Percentiles rank a stretch among this genome's conserved stretches.
These are phyloP conservation scores for Whalleya microplaca DNA, from an alignment of 2,329 filamentous ascomycete species.

Conservation along the genomic window DNA sequence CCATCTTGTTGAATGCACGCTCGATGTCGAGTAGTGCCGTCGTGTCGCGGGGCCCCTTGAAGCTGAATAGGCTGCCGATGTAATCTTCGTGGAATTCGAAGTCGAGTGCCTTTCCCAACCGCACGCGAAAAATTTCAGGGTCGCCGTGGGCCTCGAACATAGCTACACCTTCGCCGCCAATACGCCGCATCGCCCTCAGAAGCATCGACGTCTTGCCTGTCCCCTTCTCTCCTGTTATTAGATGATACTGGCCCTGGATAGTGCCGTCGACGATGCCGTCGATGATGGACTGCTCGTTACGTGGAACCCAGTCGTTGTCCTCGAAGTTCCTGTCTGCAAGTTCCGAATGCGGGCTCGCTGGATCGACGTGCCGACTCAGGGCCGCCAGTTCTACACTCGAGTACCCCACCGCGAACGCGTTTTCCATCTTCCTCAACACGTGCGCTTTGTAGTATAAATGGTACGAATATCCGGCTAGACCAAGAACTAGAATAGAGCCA, in stretches of 20 bases:
- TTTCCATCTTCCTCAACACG: slow-evolving; percentile 89
- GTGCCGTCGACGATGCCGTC: slow-evolving; percentile 79
- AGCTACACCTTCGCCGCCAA: slow-evolving; percentile 83
- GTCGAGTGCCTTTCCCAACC: slow-evolving; percentile 90
- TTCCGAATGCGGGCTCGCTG: slow-evolving; percentile 49
- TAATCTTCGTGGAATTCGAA: slow-evolving; percentile 99
- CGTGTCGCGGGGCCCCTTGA: slow-evolving; percentile 87
- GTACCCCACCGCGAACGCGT: slow-evolving; percentile 90
- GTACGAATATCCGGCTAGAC: slow-evolving; percentile 73
- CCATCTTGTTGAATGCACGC: slow-evolving; percentile 94
- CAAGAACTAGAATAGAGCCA: slow-evolving; percentile 43
- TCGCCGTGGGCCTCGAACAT: slow-evolving; percentile 98
- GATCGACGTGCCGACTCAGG: slow-evolving; percentile 61
- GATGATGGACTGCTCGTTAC: slow-evolving; percentile 80
- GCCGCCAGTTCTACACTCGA: slow-evolving; percentile 83
- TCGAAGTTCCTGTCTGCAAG: slow-evolving; percentile 58
- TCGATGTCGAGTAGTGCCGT: slow-evolving; percentile 95
- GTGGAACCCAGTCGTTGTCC: slow-evolving; percentile 70
- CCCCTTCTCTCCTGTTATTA: slow-evolving; percentile 93
- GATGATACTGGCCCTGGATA: slow-evolving; percentile 80
- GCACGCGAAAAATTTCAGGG: slow-evolving; percentile 90
- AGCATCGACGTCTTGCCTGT: slow-evolving; percentile 97
- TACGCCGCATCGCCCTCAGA: slow-evolving; percentile 90
- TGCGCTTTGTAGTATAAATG: slow-evolving; percentile 87
- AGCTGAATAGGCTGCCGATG: slow-evolving; percentile 94